These are phyloP conservation scores for Globisporangium nunn DNA, from an alignment of 352 stramenopile species.

Conservation along the genomic window DNA sequence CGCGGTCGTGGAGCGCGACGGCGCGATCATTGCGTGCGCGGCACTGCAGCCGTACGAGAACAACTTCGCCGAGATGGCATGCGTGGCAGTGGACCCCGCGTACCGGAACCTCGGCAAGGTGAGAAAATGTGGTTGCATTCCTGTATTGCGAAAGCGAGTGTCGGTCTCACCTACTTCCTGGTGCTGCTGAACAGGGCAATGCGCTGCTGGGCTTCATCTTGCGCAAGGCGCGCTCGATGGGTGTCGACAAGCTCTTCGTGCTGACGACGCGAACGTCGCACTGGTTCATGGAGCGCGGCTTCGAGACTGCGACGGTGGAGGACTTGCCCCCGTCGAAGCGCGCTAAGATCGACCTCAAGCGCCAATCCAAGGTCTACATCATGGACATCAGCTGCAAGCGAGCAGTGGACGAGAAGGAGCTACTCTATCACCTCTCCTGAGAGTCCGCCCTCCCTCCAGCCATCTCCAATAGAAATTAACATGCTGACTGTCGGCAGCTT, in stretches of 20 bases:
- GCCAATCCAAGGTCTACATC: conserved; percentile 86
- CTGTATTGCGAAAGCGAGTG: background rate
- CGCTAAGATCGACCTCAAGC: conserved; percentile 71
- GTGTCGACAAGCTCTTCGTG: conserved; percentile 93
- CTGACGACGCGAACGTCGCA: conserved; percentile 97
- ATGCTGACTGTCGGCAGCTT: background rate
- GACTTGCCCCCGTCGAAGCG: conserved; percentile 80
- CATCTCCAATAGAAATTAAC: background rate
- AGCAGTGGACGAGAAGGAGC: conserved; percentile 77
- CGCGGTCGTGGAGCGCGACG: conserved; percentile 84
- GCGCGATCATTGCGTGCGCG: conserved; percentile 84
- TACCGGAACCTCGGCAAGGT: conserved; percentile 84
- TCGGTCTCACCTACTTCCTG: background rate
- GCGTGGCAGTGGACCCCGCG: conserved; percentile 81
- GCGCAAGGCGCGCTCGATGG: conserved; percentile 77
- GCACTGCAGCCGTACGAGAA: conserved; percentile 87
- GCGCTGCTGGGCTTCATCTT: conserved; percentile 89
- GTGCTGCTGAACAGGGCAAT: conserved; percentile 50
- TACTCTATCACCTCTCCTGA: conserved; percentile 58
- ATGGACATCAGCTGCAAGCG: conserved; percentile 84
- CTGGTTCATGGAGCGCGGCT: conserved; percentile 97
- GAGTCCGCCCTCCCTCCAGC: background rate
- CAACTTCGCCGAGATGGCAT: conserved; percentile 88
- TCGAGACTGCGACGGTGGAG: conserved; percentile 86
- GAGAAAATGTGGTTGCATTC: background rate